Conservation (phyloP, 106 monocot species). For the Apostasia ramifera region DNA sequence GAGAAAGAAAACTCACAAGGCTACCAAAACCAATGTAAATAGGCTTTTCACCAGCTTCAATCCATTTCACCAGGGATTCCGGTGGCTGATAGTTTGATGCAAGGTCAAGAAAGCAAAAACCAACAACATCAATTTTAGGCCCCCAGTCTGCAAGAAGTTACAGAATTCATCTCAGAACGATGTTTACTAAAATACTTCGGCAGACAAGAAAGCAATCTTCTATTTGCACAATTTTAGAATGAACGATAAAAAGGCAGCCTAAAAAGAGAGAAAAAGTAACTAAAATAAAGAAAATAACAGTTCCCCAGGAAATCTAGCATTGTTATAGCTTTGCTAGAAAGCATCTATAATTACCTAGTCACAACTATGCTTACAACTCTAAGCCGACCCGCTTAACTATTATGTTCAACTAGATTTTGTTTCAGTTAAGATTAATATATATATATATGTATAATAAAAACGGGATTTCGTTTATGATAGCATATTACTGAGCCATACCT, state of each 20-base stretch:
- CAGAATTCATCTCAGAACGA: neutral
- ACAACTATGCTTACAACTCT: no score
- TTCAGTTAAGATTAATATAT: no score
- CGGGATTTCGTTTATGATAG: neutral
- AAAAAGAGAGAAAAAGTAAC: no score
- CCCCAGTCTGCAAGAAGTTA: slow-evolving; percentile 74
- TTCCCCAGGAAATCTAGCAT: no score
- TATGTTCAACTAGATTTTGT: no score
- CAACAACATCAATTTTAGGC: slow-evolving; percentile 81
- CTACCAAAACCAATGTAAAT: slow-evolving; percentile 96
- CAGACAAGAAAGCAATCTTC: neutral
- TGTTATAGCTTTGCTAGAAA: no score
- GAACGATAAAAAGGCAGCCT: no score
- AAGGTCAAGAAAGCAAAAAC: slow-evolving; percentile 93
- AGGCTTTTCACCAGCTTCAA: slow-evolving; percentile 69
- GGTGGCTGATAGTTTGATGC: slow-evolving; percentile 88
- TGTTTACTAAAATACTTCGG: neutral
- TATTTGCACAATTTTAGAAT: no score
- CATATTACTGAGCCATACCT: slow-evolving; percentile 22
- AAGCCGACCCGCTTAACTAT: no score
- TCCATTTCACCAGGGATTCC: slow-evolving; percentile 67
- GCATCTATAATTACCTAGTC: no score
- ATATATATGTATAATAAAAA: no score
- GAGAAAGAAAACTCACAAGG: slow-evolving; percentile 58
- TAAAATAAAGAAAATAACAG: no score